Base-by-base conservation (phyloP, 192 early-diverging fungal species). In the Neocallimastix lanati region DNA sequence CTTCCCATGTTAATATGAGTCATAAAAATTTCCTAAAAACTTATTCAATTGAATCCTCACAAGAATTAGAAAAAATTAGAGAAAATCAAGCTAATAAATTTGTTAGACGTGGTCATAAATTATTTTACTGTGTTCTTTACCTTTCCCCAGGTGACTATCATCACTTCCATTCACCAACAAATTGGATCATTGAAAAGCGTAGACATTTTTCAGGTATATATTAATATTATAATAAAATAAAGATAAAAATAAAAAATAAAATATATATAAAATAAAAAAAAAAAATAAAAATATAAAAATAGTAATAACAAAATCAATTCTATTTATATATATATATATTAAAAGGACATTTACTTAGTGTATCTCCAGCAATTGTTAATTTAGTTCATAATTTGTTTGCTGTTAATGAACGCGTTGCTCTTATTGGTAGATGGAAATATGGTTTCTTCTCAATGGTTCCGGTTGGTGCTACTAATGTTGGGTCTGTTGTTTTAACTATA, bases 131-230 rank as follows among this genome's bases (percentile, higher is more conserved):
- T 81, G 96, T 98, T 14, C 92, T 99, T 29, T 99, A 99, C 82
- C 85, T 99, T 80, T 94, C 97, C 0, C 98, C 98, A 12, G 98
- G 97, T 1, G 98, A 99, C 84, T 99, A 99, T 85, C 98, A 99
- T 84, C 91, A 95, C 21, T 99, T 97, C 91, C 98, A 99, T 80
- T 96, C 96, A 28, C 98, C 98, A 30, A 89, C 93, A 12, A 93
- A 96, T 84, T 98, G 96, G 98, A 89, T 93, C 25, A 95, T 96
- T 18, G 89, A 95, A 82, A 85, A 87, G 6, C 84, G 94, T 27
- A 86, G 97, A 35, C 98, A 99, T 84, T 99, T 97, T 86, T 92
- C 93, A 25, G 93, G 92, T 92, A 84, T n/a, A n/a, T n/a, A n/a
- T n/a, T n/a, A n/a, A n/a, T n/a, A n/a, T n/a, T n/a, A n/a, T n/a